phyloP scores from a whole-genome alignment of 2,329 filamentous ascomycete genomes.

The Stachybotrys echinatus region DNA sequence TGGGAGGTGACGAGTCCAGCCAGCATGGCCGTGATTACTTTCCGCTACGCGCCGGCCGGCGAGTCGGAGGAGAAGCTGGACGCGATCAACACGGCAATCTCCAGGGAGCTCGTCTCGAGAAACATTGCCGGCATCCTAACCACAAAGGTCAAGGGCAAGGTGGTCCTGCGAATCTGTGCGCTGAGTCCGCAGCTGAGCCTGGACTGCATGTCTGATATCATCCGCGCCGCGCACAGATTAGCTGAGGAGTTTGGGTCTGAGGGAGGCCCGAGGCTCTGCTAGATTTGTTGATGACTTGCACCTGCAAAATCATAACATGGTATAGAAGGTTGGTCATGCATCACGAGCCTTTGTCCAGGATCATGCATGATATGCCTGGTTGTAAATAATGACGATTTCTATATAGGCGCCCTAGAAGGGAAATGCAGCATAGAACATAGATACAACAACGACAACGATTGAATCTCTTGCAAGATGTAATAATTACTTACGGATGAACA shows the following conservation, averaged over 20 bases:
- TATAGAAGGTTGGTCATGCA: no score
- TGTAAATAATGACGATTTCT: no score
- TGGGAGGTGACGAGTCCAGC: constrained; percentile 18
- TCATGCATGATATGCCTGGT: no score
- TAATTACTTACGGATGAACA: no score
- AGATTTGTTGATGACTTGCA: no score
- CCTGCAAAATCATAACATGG: no score
- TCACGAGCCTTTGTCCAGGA: no score
- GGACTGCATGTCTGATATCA: neutral
- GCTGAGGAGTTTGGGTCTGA: neutral
- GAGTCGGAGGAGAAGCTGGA: constrained; percentile 1
- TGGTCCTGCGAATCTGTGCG: constrained; percentile 10
- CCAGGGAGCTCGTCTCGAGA: constrained; percentile 2
- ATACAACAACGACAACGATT: no score
- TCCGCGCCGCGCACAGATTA: neutral
- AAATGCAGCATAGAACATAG: no score
- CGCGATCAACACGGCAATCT: constrained; percentile 6
- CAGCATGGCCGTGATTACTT: constrained; percentile 13
- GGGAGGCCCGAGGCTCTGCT: no score
- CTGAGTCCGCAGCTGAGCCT: neutral
- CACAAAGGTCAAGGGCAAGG: constrained; percentile 5
- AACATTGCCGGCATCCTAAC: constrained; percentile 9
- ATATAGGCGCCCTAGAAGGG: no score
- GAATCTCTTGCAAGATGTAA: no score
- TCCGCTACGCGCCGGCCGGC: constrained; percentile 8